Conservation (phyloP, 352 stramenopile species). For the Paralagenidium karlingii region DNA sequence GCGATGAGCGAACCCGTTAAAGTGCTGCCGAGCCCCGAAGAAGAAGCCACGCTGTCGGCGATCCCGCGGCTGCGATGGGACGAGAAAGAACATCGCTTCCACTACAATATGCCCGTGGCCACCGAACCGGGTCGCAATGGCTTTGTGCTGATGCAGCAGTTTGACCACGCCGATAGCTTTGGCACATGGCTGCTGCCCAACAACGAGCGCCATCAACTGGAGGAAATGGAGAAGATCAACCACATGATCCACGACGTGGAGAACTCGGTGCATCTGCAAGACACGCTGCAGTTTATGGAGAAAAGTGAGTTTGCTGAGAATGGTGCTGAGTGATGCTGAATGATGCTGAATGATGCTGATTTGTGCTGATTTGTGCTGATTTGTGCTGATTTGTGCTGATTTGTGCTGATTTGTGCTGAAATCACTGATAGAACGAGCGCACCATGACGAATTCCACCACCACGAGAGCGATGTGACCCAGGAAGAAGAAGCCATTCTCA, state of each 20-base stretch:
- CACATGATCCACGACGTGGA: conserved; percentile 58
- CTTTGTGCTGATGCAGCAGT: conserved; percentile 63
- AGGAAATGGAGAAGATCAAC: conserved; percentile 71
- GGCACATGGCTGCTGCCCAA: conserved; percentile 21
- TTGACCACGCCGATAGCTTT: conserved; percentile 33
- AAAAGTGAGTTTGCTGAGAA: conserved; percentile 27
- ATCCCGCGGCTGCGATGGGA: conserved; percentile 66
- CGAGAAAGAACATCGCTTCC: conserved; percentile 59
- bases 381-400: background rate
- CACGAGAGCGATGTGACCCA: conserved; percentile 36
- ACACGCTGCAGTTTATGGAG: conserved; percentile 45
- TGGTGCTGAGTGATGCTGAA: too few species aligned
- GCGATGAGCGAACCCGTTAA: background rate
- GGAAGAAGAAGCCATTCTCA: conserved; percentile 23
- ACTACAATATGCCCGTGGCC: conserved; percentile 53
- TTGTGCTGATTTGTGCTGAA: background rate
- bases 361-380: background rate
- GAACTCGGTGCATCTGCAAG: conserved; percentile 41
- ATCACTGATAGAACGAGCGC: conserved; percentile 22
- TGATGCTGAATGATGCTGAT: background rate
- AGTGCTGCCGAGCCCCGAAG: too few species aligned
- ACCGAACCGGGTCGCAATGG: conserved; percentile 39
- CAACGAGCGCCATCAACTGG: conserved; percentile 39
- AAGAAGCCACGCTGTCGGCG: too few species aligned
- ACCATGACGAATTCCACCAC: conserved; percentile 54